Evolutionary conservation across 805 yeast species (phyloP), one percentile per base, ranked within the genome.

Genomic region (Diddensiella caesifluorescens): DNA sequence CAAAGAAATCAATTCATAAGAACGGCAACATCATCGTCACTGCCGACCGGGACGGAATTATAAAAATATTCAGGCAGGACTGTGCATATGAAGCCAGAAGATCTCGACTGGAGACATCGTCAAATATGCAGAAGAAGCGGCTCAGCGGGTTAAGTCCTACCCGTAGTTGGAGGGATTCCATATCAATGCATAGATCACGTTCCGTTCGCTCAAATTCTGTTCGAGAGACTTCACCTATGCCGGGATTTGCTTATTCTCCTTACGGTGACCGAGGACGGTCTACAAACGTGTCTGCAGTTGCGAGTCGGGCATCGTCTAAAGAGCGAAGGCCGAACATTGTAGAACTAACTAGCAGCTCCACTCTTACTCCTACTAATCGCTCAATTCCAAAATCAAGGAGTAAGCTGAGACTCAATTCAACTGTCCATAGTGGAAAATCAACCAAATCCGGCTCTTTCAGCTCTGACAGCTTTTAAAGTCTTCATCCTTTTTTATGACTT

Each of bases 31-130:
- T 87, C 33, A 74, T 87, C 12, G 79, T 88, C 2, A 80, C 92
- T 0, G 77, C 90, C 0, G 97, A 88, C 60, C 75, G 74, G 42
- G 62, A 67, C 18, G 96, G 96, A 0, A 51, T 71, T 2, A 83
- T 88, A 22, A 63, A 92, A 34, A 83, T 88, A 0, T 84, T 83
- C 58, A 69, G 97, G 55, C 81, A 85, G 44, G 97, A 88, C 59
- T 70, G 81, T 41, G 82, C 92, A 0, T 68, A 74, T 39, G 42
- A 68, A 9, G 42, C 42, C 22, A 52, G 64, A 12, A 49, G 47
- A 43, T 26, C 38, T 16, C 30, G 43, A 6, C 13, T 40, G 4
- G 55, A 51, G 19, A 13, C 38, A 25, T 21, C 48, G 9, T 19
- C 21, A 10, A 22, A 27, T 10, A 39, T 44, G 27, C 54, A 50